Evolutionary conservation across 805 yeast genomes (phyloP), one percentile per base, ranked within the genome.

Genomic region (Candida qinlingensis): DNA sequence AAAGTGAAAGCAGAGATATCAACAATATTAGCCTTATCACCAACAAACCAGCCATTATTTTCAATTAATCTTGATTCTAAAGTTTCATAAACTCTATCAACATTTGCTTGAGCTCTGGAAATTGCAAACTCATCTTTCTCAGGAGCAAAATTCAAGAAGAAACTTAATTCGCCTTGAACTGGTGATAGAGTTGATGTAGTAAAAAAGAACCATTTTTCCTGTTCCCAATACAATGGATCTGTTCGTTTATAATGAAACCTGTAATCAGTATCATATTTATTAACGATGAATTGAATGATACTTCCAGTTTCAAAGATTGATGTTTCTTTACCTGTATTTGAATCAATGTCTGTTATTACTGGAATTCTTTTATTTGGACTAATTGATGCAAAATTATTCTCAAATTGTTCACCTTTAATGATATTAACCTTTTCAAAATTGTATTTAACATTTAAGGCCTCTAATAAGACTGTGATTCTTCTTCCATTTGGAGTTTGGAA

Each of bases 311-410:
- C 47, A 34, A 81, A 85, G 51, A 72, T 70, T 7, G 45, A 42
- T 30, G 81, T 59, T 36, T 75, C 66, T 29, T 70, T 59, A 5
- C 76, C 79, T 34, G 39, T 39, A 10, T 72, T 43, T 12, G 53
- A 40, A 34, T 55, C 49, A 28, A 51, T 55, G 33, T 66, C 69
- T 38, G 54, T 67, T 34, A 81, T 61, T 0, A 79, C 73, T 27
- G 86, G 86, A 44, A 81, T 74, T 55, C 79, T 66, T 4, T 85
- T 83, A 55, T 79, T 77, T n/a, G 81, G 79, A 58, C 78, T 77
- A 55, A 77, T 60, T 48, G 72, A 11, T 7, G 8, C 5, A 29
- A 45, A 45, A 5, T 13, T 12, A 12, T 29, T n/a, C 3, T 25
- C 19, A 2, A 34, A 33, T 29, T 45, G 47, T 8, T 45, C 47